These are phyloP conservation scores for Pichia kluyveri DNA, from an alignment of 805 yeast genomes.

Conservation along the genomic window DNA sequence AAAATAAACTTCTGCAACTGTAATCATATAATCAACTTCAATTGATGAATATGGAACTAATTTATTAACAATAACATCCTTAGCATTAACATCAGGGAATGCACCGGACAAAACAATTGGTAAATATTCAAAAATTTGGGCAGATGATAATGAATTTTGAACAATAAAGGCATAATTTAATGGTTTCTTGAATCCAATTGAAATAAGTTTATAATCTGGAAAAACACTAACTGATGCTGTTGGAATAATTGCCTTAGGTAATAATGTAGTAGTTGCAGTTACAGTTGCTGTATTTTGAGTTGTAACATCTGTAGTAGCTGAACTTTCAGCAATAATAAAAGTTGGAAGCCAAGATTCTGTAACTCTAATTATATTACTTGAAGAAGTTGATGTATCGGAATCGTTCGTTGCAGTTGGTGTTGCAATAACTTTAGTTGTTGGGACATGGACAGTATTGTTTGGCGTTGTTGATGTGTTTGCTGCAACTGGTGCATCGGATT, in stretches of 20 bases:
- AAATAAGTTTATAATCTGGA: slow-evolving; percentile 44
- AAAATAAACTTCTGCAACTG: slow-evolving; percentile 84
- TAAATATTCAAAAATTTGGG: slow-evolving; percentile 76
- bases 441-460: background rate
- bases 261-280: slow-evolving; percentile 36
- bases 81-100: slow-evolving; percentile 27
- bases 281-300: slow-evolving; percentile 10
- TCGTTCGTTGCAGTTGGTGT: background rate
- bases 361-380: background rate
- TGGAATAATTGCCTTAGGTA: slow-evolving; percentile 81
- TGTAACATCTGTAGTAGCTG: background rate
- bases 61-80: slow-evolving; percentile 49
- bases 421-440: background rate
- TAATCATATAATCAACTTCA: slow-evolving; percentile 55
- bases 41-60: slow-evolving; percentile 66
- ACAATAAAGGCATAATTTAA: slow-evolving; percentile 84
- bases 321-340: slow-evolving; percentile 8
- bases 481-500: background rate
- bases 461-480: background rate
- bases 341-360: slow-evolving; percentile 13
- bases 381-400: background rate
- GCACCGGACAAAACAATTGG: slow-evolving; percentile 68
- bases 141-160: slow-evolving; percentile 60
- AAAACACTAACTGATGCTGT: slow-evolving; percentile 27
- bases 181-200: slow-evolving; percentile 69